Evolutionary conservation across 257 asterid species (phyloP).

Genomic region (Schizonepeta tenuifolia): DNA sequence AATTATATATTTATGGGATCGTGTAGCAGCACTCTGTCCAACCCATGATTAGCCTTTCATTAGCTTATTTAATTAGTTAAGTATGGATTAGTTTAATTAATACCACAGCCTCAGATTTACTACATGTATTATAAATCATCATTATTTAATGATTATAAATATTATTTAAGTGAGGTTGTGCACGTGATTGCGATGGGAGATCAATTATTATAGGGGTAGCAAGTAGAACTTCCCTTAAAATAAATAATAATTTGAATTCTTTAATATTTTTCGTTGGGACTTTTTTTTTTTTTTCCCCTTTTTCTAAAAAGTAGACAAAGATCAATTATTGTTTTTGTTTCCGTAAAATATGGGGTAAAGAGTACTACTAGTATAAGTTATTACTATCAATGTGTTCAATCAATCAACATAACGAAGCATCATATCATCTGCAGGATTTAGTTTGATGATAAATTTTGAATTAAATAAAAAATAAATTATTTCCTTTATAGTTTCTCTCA

Average conservation of each 20-base stretch:
- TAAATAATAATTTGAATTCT: not conserved
- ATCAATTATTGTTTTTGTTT: not conserved
- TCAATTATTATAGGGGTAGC: conserved; percentile 1
- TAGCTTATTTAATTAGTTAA: conserved; percentile 10
- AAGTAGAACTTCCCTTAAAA: not conserved
- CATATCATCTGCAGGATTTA: too few species aligned
- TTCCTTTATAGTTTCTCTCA: too few species aligned
- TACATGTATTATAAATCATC: not conserved
- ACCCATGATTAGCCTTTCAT: conserved; percentile 38
- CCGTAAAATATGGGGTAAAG: too few species aligned
- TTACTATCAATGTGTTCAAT: too few species aligned
- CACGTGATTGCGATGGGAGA: conserved; percentile 31
- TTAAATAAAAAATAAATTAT: too few species aligned
- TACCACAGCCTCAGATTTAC: not conserved
- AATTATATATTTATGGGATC: conserved; percentile 30
- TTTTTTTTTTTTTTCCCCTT: not conserved
- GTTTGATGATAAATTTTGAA: too few species aligned
- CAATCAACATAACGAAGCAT: too few species aligned
- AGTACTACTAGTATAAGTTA: too few species aligned
- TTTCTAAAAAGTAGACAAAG: not conserved
- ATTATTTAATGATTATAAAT: conserved; percentile 29
- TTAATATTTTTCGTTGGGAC: too few species aligned
- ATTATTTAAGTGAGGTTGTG: conserved; percentile 12
- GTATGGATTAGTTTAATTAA: conserved; percentile 9
- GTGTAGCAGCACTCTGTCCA: conserved; percentile 28